These are phyloP conservation scores for Prunus padus DNA, from an alignment of 306 rosid genomes.

Conservation along the genomic window DNA sequence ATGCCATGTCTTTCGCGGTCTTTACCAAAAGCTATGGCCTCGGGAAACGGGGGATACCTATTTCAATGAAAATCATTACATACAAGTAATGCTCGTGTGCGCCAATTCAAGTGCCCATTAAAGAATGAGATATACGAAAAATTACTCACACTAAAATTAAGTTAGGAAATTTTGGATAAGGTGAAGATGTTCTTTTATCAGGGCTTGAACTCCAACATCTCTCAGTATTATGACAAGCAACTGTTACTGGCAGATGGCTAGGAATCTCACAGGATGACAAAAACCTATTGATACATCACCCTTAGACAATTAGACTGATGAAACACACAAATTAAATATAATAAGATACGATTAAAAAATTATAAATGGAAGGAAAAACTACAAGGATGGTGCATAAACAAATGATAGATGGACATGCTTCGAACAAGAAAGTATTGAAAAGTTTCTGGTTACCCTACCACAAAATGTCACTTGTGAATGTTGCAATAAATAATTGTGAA, in stretches of 20 bases:
- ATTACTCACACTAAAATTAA: conserved; percentile 56
- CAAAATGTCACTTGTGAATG: conserved; percentile 69
- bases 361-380: background rate
- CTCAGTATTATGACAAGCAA: conserved; percentile 69
- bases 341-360: background rate
- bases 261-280: conserved; percentile 69
- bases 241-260: conserved; percentile 56
- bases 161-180: conserved; percentile 67
- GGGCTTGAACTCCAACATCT: conserved; percentile 72
- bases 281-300: conserved; percentile 51
- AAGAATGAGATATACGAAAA: conserved; percentile 6
- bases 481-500: conserved; percentile 65
- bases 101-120: conserved; percentile 3
- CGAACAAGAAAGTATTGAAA: background rate
- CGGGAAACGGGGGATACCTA: conserved; percentile 79
- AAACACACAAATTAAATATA: background rate
- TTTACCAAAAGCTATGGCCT: conserved; percentile 66
- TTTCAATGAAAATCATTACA: conserved; percentile 14
- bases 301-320: conserved; percentile 12
- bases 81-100: background rate
- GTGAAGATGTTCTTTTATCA: conserved; percentile 51
- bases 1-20: conserved; percentile 64
- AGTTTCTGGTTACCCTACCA: conserved; percentile 44
- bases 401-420: background rate
- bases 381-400: background rate